A percentile compares a stretch with the other conserved stretches of the same genome.
phyloP scores from a whole-genome alignment of 2,329 filamentous ascomycete genomes.

The Stachybotrys chartarum region DNA sequence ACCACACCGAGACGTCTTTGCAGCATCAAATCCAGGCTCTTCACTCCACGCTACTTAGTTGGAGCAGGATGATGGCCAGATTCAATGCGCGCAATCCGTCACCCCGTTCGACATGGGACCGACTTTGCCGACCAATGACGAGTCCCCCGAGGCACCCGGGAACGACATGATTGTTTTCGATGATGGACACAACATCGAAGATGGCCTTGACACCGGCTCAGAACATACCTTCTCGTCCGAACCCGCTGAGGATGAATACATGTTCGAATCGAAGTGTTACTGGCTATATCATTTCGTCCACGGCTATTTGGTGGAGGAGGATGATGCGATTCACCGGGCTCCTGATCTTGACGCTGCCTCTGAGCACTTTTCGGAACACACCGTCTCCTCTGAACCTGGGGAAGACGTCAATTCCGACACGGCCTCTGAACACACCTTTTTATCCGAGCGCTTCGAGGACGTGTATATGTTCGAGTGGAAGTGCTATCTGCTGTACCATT shows the following conservation, averaged over 20 bases:
- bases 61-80: not conserved
- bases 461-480: not conserved
- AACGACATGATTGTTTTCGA: too few relatives aligned
- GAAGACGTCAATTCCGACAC: not conserved
- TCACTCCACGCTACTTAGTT: not conserved
- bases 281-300: too few relatives aligned
- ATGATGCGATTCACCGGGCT: too few relatives aligned
- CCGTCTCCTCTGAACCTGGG: not conserved
- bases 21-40: not conserved
- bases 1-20: not conserved
- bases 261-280: too few relatives aligned
- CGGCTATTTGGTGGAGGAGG: too few relatives aligned
- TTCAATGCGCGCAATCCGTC: not conserved
- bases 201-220: too few relatives aligned
- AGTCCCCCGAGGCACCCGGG: too few relatives aligned
- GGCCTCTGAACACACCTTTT: not conserved
- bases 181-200: too few relatives aligned
- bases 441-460: not conserved
- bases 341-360: too few relatives aligned
- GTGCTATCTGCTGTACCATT: not conserved
- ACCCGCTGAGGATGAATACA: too few relatives aligned
- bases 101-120: not conserved
- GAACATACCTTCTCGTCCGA: too few relatives aligned
- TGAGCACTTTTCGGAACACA: not conserved
- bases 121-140: too few relatives aligned